phyloP scores from a whole-genome alignment of 495 filamentous ascomycete species.

The Aspergillus incahuasiensis region DNA sequence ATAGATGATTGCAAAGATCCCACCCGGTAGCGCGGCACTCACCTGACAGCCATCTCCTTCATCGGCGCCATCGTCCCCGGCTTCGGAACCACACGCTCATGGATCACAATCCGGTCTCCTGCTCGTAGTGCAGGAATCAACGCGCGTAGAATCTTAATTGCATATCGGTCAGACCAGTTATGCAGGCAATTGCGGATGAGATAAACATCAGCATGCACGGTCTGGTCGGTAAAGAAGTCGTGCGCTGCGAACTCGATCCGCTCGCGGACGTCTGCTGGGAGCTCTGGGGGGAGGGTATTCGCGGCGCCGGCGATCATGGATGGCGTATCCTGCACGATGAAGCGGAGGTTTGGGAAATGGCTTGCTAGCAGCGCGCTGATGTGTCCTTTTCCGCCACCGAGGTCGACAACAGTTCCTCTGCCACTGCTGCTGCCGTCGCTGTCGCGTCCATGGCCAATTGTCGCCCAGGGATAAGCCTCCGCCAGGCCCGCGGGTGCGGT shows the following conservation, averaged over 20 bases:
- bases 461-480: too few relatives aligned
- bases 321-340: too few relatives aligned
- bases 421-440: too few relatives aligned
- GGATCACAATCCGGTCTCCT: background rate
- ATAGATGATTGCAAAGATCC: background rate
- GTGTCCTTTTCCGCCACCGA: too few relatives aligned
- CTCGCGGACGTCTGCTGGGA: background rate
- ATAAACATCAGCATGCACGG: conserved; percentile 45
- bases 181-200: conserved; percentile 48
- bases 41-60: conserved; percentile 4
- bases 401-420: too few relatives aligned
- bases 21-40: background rate
- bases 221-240: conserved; percentile 44
- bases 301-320: too few relatives aligned
- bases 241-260: conserved; percentile 42
- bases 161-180: conserved; percentile 39
- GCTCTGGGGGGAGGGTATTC: background rate
- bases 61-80: background rate
- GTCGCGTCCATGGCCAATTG: too few relatives aligned
- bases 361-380: too few relatives aligned
- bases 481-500: too few relatives aligned
- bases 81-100: conserved; percentile 7
- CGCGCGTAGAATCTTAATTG: conserved; percentile 25
- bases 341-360: too few relatives aligned
- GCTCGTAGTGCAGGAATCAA: background rate